Base-by-base conservation (phyloP, 2,329 filamentous ascomycete genomes). In the Colletotrichum trifolii region DNA sequence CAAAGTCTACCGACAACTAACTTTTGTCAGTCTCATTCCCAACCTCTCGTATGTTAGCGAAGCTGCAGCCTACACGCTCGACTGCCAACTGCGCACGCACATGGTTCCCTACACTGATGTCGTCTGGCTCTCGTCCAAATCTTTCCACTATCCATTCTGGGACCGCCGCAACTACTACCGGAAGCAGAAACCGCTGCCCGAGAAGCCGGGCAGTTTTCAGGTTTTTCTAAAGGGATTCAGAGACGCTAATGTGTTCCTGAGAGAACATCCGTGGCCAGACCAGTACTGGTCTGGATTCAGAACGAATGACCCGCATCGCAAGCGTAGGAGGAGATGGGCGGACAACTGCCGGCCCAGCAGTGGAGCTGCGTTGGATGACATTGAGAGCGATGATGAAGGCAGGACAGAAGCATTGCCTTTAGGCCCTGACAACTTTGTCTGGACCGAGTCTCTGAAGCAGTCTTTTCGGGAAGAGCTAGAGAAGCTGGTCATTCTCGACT, bases 61-160 rank as follows among this genome's bases (percentile, higher is more conserved):
- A 82, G 96, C 96, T 15, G 96, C 96, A 15, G 96, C 96, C 40
- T 99, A 97, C 76, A 93, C 97, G 6, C 89, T 99, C 56, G 96
- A 99, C 78, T 89, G 87, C 70, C 94, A 97, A 73, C 83, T 99
- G 54, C 91, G 90, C 71, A 98, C 96, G 17, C 89, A 97, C 75
- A 85, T 99, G 71, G 96, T 99, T 6, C 96, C 96, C 0, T 98
- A 97, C 73, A 99, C 96, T 46, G 96, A 97, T 72, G 93, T 99
- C 45, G 94, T 98, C 39, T 92, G 91, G 73, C 83, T 99, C 34
- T 96, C 95, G 6, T 98, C 96, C 15, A 98, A 97, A 76, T 96
- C 94, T 2, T 99, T 99, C 76, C 94, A 96, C 77, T 99, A 99
- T 75, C 96, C 97, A 64, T 98, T 96, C 76, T 99, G 94, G 94